Conservation (phyloP, 1,284 basidiomycete species). For the Cutaneotrichosporon sp. region DNA sequence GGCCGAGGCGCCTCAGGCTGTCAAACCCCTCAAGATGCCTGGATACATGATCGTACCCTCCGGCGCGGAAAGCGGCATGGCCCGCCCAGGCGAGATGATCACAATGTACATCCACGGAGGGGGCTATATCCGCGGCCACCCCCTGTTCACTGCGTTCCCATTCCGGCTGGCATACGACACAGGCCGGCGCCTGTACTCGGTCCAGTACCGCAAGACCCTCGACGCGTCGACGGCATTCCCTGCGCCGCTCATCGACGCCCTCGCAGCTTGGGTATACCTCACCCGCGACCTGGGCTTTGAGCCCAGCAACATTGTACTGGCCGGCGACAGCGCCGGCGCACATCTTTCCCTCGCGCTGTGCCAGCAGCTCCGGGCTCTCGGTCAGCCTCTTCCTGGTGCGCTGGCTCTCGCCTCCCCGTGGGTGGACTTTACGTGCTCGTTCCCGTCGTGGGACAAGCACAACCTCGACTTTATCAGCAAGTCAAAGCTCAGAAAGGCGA, state of each 20-base stretch:
- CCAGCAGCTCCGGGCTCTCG: conserved; percentile 8
- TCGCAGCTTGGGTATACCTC: conserved; percentile 15
- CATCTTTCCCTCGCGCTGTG: conserved; percentile 13
- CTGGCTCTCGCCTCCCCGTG: conserved; percentile 57
- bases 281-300: conserved; percentile 7
- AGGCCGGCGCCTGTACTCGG: conserved; percentile 8
- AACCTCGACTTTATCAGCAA: conserved; percentile 12
- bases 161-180: conserved; percentile 10
- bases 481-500: conserved; percentile 2
- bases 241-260: conserved; percentile 19
- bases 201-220: conserved; percentile 18
- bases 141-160: conserved; percentile 13
- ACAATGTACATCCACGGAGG: conserved; percentile 27
- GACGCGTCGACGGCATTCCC: conserved; percentile 8
- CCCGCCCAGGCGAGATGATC: conserved; percentile 19
- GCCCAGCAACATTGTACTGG: conserved; percentile 9
- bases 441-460: conserved; percentile 9
- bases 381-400: conserved; percentile 49
- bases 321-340: conserved; percentile 19
- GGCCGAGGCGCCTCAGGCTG: neutral
- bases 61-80: conserved; percentile 1
- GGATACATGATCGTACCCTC: conserved; percentile 3
- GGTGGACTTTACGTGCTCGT: conserved; percentile 50
- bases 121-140: conserved; percentile 21
- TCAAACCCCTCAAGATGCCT: neutral